These are phyloP conservation scores for Stellera chamaejasme DNA, from an alignment of 345 rosid genomes.

Conservation along the genomic window DNA sequence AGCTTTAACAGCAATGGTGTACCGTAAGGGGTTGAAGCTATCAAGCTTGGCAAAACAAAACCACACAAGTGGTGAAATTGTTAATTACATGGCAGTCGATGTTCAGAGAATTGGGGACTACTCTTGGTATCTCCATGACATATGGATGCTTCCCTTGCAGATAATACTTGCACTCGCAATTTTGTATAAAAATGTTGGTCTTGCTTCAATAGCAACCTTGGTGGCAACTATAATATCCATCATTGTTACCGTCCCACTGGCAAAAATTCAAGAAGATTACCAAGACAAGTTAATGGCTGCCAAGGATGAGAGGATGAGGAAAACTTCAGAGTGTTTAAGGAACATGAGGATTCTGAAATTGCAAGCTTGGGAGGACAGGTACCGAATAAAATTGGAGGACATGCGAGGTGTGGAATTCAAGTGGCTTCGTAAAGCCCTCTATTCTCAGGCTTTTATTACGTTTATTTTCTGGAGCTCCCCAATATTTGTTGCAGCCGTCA, in stretches of 20 bases:
- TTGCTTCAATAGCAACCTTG: constrained; percentile 86
- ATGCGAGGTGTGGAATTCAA: constrained; percentile 87
- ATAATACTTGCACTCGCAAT: constrained; percentile 94
- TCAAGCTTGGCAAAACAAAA: constrained; percentile 88
- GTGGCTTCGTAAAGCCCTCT: constrained; percentile 90
- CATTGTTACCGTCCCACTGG: constrained; percentile 73
- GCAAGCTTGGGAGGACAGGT: constrained; percentile 99
- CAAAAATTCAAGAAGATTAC: constrained; percentile 86
- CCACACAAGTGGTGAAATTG: constrained; percentile 94
- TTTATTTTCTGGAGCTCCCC: constrained; percentile 99
- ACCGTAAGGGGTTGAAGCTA: constrained; percentile 80
- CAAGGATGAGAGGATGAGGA: constrained; percentile 99
- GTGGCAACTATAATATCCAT: constrained; percentile 86
- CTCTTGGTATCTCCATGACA: constrained; percentile 97
- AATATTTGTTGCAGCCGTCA: constrained; percentile 94
- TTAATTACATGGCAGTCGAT: constrained; percentile 98
- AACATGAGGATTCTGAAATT: constrained; percentile 97
- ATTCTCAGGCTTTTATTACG: constrained; percentile 96
- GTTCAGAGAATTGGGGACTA: constrained; percentile 96
- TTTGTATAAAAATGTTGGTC: constrained; percentile 89
- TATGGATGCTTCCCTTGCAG: constrained; percentile 99
- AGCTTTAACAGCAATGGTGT: constrained; percentile 96
- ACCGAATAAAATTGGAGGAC: constrained; percentile 68
- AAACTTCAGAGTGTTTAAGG: constrained; percentile 93
- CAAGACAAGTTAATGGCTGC: constrained; percentile 96